Base-by-base conservation (phyloP, 1,284 basidiomycete species). In the Xanthoconium separans region DNA sequence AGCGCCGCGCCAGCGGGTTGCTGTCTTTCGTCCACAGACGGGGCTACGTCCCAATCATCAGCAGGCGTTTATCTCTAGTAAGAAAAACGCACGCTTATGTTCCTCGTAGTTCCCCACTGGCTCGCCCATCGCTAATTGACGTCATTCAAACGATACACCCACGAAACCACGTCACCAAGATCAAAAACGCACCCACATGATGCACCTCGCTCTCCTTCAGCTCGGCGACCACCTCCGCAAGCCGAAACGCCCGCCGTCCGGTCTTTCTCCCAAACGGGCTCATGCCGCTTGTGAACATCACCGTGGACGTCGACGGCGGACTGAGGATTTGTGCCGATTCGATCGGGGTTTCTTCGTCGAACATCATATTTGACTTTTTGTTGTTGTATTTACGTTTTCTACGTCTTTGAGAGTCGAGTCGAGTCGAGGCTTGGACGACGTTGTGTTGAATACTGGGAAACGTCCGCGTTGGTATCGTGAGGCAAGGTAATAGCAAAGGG, bases 161-260 rank as follows among this genome's bases (percentile, higher is more conserved):
- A n/a, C n/a, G n/a, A n/a, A n/a, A n/a, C n/a, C n/a, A n/a, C n/a
- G n/a, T 9, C 4, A 2, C 9, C 9, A 36, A 29, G 3, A 36
- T 10, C 1, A 1, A n/a, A 45, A 44, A 60, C 57, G 8, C 8
- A 64, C 66, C 58, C 1, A 56, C 50, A 24, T 66, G 63, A 3
- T 49, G 13, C 0, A 59, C 33, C 11, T 55, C 51, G 7, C 50
- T 62, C 7, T 37, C 58, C 46, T 58, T 57, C 46, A 69, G 34
- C 39, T 69, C 65, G 30, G 44, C 6, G 9, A 65, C 63, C 36
- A 64, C 59, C 16, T 65, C 66, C 10, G 61, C 61, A n/a, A 65
- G 42, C 44, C 56, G 64, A 18, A 18, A 42, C 48, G 56, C 34
- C 30, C 51, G 33, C 50, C 51, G 47, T 0, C 54, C 9, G 10